Evolutionary conservation across 352 stramenopile genomes (phyloP).

Genomic region (Phytophthora pluvialis): DNA sequence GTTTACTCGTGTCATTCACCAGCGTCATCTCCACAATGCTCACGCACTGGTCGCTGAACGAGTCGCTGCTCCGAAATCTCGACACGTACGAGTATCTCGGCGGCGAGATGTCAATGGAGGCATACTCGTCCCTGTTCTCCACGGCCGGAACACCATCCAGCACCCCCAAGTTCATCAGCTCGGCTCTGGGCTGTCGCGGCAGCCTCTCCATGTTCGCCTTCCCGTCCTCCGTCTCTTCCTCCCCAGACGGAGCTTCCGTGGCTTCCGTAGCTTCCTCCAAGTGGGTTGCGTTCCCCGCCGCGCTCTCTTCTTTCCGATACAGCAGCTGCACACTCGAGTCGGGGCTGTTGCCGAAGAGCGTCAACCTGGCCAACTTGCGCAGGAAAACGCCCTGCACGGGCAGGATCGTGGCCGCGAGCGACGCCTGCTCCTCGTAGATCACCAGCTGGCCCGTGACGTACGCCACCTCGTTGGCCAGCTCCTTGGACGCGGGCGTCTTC

Average conservation of each 20-base stretch:
- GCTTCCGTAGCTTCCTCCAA: conserved; percentile 21
- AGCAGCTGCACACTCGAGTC: conserved; percentile 82
- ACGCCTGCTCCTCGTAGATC: conserved; percentile 85
- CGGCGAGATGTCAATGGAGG: conserved; percentile 78
- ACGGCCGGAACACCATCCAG: conserved; percentile 69
- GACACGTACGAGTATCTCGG: conserved; percentile 80
- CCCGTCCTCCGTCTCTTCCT: conserved; percentile 26
- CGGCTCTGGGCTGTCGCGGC: conserved; percentile 48
- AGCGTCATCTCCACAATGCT: conserved; percentile 83
- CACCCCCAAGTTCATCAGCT: conserved; percentile 67
- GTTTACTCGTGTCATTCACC: conserved; percentile 45
- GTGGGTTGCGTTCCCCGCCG: conserved; percentile 23
- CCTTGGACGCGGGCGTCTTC: conserved; percentile 73
- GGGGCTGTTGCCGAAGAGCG: conserved; percentile 84
- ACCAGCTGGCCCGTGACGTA: conserved; percentile 86
- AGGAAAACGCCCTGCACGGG: conserved; percentile 87
- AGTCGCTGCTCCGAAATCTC: conserved; percentile 81
- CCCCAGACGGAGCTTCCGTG: conserved; percentile 23
- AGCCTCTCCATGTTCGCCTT: conserved; percentile 33
- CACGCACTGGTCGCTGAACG: conserved; percentile 85
- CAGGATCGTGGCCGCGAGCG: conserved; percentile 78
- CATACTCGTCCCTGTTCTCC: conserved; percentile 71
- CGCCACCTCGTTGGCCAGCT: conserved; percentile 68
- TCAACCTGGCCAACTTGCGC: conserved; percentile 70
- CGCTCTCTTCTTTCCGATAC: conserved; percentile 58